A percentile compares a stretch with the other conserved stretches of the same genome.
These are phyloP conservation scores for Metarhizium album DNA, from an alignment of 2,329 filamentous ascomycete species.

Conservation along the genomic window DNA sequence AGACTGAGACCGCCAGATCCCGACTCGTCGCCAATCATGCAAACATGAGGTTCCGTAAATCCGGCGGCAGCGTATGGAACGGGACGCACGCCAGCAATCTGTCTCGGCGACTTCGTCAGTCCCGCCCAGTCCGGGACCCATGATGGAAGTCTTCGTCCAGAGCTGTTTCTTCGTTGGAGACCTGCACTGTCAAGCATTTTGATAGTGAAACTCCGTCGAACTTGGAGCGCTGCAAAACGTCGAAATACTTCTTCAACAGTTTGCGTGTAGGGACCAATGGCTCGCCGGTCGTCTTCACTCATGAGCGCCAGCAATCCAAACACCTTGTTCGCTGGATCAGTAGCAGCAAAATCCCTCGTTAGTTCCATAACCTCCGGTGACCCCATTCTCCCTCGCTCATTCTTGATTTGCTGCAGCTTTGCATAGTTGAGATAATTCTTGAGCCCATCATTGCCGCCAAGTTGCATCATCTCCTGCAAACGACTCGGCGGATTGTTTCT, in stretches of 20 bases:
- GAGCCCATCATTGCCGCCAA: not conserved
- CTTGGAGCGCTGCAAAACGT: not conserved
- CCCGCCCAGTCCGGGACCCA: not conserved
- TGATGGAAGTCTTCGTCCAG: not conserved
- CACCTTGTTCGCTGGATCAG: not conserved
- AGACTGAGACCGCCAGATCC: not conserved
- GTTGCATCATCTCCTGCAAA: conserved; percentile 1
- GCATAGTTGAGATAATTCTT: not conserved
- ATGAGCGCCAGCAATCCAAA: conserved; percentile 1
- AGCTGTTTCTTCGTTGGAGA: not conserved
- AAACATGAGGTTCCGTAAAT: not conserved
- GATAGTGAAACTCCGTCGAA: not conserved
- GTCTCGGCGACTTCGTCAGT: not conserved
- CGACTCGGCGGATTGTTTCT: not conserved
- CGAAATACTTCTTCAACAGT: not conserved
- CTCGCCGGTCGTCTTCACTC: not conserved
- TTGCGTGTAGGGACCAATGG: not conserved
- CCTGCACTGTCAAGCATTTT: not conserved
- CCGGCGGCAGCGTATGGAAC: not conserved
- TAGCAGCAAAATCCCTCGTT: not conserved
- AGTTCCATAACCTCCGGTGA: not conserved
- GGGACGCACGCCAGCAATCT: not conserved
- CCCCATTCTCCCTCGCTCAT: not conserved
- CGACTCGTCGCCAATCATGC: not conserved
- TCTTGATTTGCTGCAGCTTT: not conserved